Evolutionary conservation across 352 stramenopile genomes (phyloP).

Genomic region (Peronospora farinosa): DNA sequence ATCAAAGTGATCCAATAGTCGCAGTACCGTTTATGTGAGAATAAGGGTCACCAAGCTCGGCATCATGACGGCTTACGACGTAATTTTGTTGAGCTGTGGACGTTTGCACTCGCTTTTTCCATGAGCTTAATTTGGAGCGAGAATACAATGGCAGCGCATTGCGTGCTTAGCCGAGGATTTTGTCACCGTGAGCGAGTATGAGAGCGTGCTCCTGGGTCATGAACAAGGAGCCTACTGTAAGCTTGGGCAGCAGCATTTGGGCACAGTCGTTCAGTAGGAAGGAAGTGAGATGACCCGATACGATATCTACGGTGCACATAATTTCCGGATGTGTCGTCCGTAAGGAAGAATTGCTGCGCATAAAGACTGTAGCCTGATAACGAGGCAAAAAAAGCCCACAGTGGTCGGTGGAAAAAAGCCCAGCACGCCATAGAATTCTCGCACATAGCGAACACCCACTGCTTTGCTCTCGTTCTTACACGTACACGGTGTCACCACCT

Average conservation of each 20-base stretch:
- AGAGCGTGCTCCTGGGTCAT: conserved; percentile 54
- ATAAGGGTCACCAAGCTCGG: neutral
- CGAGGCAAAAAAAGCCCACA: conserved; percentile 62
- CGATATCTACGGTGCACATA: conserved; percentile 46
- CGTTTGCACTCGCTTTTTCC: neutral
- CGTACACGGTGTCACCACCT: conserved; percentile 76
- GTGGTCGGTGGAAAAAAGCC: conserved; percentile 35
- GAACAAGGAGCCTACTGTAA: conserved; percentile 61
- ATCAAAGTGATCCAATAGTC: too few relatives aligned
- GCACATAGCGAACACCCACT: conserved; percentile 58
- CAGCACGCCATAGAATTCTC: conserved; percentile 74
- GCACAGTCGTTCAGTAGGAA: conserved; percentile 64
- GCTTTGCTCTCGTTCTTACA: conserved; percentile 74
- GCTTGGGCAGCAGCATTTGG: conserved; percentile 50
- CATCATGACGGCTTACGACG: conserved; percentile 1
- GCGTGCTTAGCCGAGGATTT: conserved; percentile 39
- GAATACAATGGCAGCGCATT: conserved; percentile 1
- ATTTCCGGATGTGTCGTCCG: conserved; percentile 55
- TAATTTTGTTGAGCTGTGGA: neutral
- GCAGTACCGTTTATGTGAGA: neutral
- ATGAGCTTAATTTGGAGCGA: conserved; percentile 7
- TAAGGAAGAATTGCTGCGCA: conserved; percentile 48
- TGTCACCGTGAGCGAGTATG: conserved; percentile 64
- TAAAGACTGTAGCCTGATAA: conserved; percentile 68
- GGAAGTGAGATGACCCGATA: conserved; percentile 30